Conservation (phyloP, 148 eudicot genomes). For the Amaranthus palmeri region DNA sequence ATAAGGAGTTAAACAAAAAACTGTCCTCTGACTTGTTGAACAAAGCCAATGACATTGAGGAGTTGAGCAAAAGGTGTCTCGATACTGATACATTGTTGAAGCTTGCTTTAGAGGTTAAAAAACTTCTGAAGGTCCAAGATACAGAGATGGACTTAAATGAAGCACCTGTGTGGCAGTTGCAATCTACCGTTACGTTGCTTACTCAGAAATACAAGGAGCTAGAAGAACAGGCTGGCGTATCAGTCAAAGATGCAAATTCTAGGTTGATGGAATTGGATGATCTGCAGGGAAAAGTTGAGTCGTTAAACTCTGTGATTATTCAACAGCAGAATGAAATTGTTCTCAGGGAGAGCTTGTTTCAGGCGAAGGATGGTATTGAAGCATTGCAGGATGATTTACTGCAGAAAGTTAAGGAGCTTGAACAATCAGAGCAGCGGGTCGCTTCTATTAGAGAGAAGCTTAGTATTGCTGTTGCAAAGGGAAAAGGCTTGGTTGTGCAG, state of each 20-base stretch:
- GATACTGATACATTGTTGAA: conserved; percentile 44
- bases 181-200: conserved; percentile 51
- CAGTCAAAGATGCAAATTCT: conserved; percentile 28
- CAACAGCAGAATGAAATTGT: conserved; percentile 57
- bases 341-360: conserved; percentile 60
- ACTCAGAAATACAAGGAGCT: conserved; percentile 56
- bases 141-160: conserved; percentile 33
- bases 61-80: conserved; percentile 41
- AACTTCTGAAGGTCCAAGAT: conserved; percentile 38
- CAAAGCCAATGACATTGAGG: conserved; percentile 46
- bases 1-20: conserved; percentile 45
- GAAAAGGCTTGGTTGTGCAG: conserved; percentile 91
- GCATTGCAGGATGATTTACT: conserved; percentile 37
- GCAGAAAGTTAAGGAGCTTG: conserved; percentile 66
- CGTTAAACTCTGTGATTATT: conserved; percentile 36
- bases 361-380: conserved; percentile 39
- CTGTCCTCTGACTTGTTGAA: conserved; percentile 50
- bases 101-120: conserved; percentile 57
- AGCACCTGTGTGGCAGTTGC: conserved; percentile 34
- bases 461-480: conserved; percentile 93
- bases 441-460: conserved; percentile 89
- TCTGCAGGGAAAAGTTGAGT: conserved; percentile 49
- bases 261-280: conserved; percentile 40
- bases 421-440: conserved; percentile 86
- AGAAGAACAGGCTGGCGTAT: conserved; percentile 34